Evolutionary conservation across 2,329 filamentous ascomycete genomes (phyloP), one percentile per base, ranked within the genome.

Genomic region (Penicillium brevicompactum): DNA sequence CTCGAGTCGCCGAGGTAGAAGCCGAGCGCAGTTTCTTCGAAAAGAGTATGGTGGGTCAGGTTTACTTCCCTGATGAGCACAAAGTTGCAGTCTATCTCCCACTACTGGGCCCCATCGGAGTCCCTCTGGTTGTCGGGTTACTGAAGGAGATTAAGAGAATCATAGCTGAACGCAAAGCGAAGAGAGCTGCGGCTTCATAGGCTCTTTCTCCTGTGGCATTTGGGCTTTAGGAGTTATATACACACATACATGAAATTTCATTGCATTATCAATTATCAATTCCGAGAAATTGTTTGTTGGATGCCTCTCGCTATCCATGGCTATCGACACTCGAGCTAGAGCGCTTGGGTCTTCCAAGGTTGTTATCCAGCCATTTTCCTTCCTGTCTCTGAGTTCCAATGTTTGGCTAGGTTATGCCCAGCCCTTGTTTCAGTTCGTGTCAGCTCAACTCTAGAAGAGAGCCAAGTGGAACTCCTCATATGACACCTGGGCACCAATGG

Each of bases 51-150:
- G 94, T 99, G 11, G 94, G 92, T 0, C 94, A 97, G 76, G 87
- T 97, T 2, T 99, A 97, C 74, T 99, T 99, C 73, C 94, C 94
- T 0, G 94, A 99, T 69, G 94, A 99, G 77, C 94, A 99, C 74
- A 99, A 97, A 75, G 85, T 99, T 22, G 94, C 94, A 0, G 94
- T 99, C 1, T 99, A 99, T 71, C 76, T 99, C 65, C 94, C 94
- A 1, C 77, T 99, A 10, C 77, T 99, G 40, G 94, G 94, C 0
- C 94, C 94, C 0, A 87, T 97, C 40, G 92, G 90, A 4, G 93
- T 97, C 11, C 94, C 94, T 37, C 76, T 99, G 47, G 72, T 97
- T 6, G 90, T 97, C 83, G 89, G 89, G 4, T 78, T 91, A 27
- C 63, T 96, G 43, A 95, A 92, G 66, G 92, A 97, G 78, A 46